Base-by-base conservation (phyloP, 2,329 filamentous ascomycete species). In the Bisporella sp. region DNA sequence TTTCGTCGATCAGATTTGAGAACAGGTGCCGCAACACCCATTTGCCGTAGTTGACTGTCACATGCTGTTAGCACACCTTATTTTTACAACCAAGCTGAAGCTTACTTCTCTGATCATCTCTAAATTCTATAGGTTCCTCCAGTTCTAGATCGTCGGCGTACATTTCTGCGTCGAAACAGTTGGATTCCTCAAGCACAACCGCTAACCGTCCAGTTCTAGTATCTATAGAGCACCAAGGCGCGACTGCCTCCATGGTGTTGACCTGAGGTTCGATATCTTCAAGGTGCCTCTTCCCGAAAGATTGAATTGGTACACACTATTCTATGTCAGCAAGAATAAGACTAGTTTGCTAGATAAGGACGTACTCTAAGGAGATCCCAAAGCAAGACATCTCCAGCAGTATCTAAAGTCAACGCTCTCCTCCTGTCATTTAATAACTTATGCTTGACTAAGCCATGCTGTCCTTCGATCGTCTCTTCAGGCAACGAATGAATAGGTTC, bases 11-110 rank as follows among this genome's bases (percentile, higher is more conserved):
- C 41, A 97, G 74, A 49, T 87, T 86, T 7, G 85, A 83, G 70
- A 99, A 99, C 0, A 99, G 76, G 67, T 96, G 95, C 33, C 93
- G 82, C 53, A 99, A 72, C 43, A 97, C 82, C 93, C 93, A 99
- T 73, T 95, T 96, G 6, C 93, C 93, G 43, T 97, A 81, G 63
- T 96, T 97, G 67, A 97, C 88, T 93, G 56, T 30, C 12, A n/a
- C 9, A 21, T 31, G n/a, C 31, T 49, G 49, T 60, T 48, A 63
- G 56, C 44, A 53, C 31, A 32, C 37, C 7, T 21, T n/a, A 29
- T 28, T 11, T 21, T n/a, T n/a, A 28, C n/a, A 35, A 37, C n/a
- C 11, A 45, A 31, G 5, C 13, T 13, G 8, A 53, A 4, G 67
- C 83, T 64, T 77, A 92, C 88, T 95, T 71, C 93, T 82, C 70